These are phyloP conservation scores for Bipolaris sorokiniana DNA, from an alignment of 2,329 filamentous ascomycete genomes.

Conservation along the genomic window DNA sequence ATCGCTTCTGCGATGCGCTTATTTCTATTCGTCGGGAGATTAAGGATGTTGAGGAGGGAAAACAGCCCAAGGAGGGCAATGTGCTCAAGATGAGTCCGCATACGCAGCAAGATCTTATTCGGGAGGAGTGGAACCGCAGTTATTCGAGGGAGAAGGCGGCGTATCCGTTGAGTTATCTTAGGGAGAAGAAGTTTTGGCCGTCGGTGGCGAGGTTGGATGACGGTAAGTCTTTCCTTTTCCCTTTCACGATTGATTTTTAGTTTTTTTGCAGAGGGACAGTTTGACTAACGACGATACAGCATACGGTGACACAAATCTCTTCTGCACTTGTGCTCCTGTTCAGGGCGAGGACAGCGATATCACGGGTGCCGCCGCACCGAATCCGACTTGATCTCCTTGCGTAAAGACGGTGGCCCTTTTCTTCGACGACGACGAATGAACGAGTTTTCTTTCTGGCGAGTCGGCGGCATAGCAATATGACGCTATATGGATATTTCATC, in stretches of 20 bases:
- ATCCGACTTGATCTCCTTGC: conserved; percentile 32
- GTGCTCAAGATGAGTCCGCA: conserved; percentile 91
- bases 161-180: conserved; percentile 80
- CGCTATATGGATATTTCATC: too few relatives aligned
- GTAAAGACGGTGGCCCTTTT: background rate
- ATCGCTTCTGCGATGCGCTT: conserved; percentile 89
- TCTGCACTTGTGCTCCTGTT: conserved; percentile 91
- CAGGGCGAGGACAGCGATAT: conserved; percentile 53
- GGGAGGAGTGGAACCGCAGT: conserved; percentile 78
- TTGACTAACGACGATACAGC: conserved; percentile 58
- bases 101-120: conserved; percentile 78
- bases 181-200: conserved; percentile 99
- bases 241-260: background rate
- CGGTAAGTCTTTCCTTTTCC: conserved; percentile 60
- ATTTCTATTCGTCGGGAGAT: conserved; percentile 89
- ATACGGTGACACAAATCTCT: conserved; percentile 89
- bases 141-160: conserved; percentile 84
- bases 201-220: conserved; percentile 86
- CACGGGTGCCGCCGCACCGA: conserved; percentile 44
- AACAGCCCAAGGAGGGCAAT: conserved; percentile 75
- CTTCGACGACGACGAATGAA: too few relatives aligned
- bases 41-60: conserved; percentile 78
- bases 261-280: background rate
- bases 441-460: too few relatives aligned
- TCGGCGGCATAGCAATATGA: too few relatives aligned